These are phyloP conservation scores for Aspergillus unguis DNA, from an alignment of 2,329 filamentous ascomycete species.

Conservation along the genomic window DNA sequence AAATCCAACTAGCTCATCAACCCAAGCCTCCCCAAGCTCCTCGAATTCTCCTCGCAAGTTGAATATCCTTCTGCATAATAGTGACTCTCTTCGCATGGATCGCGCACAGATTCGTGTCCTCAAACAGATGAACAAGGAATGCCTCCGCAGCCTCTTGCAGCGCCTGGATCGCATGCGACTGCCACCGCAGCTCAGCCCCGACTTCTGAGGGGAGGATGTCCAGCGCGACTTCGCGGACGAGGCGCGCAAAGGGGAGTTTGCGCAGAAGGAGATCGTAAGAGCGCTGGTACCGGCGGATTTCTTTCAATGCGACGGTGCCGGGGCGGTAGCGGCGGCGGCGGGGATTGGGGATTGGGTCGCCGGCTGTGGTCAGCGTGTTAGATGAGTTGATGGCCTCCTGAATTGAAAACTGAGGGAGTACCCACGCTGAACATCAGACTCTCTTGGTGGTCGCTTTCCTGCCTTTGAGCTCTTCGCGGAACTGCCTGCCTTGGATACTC, in stretches of 20 bases:
- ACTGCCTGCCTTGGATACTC: too few species aligned
- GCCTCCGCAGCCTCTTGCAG: constrained; percentile 96
- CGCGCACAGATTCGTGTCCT: constrained; percentile 92
- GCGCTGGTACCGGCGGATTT: constrained; percentile 88
- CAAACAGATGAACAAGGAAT: constrained; percentile 93
- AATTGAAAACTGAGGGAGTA: background rate
- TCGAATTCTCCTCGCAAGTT: constrained; percentile 77
- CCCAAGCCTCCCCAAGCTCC: constrained; percentile 71
- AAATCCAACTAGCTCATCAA: constrained; percentile 30
- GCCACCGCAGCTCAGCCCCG: constrained; percentile 79
- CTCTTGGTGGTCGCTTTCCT: constrained; percentile 22
- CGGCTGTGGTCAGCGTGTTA: constrained; percentile 50
- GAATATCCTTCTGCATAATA: constrained; percentile 97
- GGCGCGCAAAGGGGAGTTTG: constrained; percentile 50
- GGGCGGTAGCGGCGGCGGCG: constrained; percentile 65
- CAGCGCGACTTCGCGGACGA: constrained; percentile 54
- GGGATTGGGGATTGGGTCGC: constrained; percentile 66
- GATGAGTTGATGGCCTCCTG: constrained; percentile 1
- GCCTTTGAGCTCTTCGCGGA: constrained; percentile 3
- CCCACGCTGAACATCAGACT: constrained; percentile 40
- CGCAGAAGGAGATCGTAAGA: constrained; percentile 80
- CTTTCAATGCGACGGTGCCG: constrained; percentile 81
- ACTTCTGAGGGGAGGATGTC: constrained; percentile 55
- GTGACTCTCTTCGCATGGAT: constrained; percentile 96
- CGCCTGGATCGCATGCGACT: constrained; percentile 89